Evolutionary conservation across 75 land plant species (phyloP).

Genomic region (Cupressus sempervirens): DNA sequence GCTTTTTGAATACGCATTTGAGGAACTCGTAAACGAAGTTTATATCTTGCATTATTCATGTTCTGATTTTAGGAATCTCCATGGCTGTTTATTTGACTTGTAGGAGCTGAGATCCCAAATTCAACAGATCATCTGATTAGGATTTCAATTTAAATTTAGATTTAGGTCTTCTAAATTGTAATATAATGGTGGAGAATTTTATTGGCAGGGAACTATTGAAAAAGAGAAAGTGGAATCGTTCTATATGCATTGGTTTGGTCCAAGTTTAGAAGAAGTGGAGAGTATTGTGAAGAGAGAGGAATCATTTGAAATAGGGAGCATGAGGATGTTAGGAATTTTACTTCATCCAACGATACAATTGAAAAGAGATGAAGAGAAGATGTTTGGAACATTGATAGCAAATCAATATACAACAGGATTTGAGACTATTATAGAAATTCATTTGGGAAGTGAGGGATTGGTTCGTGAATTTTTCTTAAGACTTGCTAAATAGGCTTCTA

Average conservation of each 20-base stretch:
- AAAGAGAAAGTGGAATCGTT: constrained; percentile 51
- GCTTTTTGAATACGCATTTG: too few relatives aligned
- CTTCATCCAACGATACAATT: neutral
- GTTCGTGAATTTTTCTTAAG: too few relatives aligned
- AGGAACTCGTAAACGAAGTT: neutral
- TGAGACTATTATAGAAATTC: neutral
- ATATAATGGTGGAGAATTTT: too few relatives aligned
- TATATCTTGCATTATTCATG: neutral
- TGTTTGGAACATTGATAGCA: neutral
- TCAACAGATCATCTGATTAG: neutral
- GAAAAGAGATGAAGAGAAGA: neutral
- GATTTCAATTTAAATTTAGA: too few relatives aligned
- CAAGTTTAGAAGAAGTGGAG: constrained; percentile 38
- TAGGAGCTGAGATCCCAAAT: neutral
- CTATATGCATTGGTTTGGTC: constrained; percentile 47
- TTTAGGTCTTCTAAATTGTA: too few relatives aligned
- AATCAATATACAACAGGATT: neutral
- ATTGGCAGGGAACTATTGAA: constrained; percentile 16
- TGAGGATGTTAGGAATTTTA: neutral
- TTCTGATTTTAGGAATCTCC: neutral
- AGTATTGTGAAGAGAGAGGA: constrained; percentile 37
- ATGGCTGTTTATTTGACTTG: neutral
- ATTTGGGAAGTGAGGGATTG: too few relatives aligned
- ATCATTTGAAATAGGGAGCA: constrained; percentile 24
- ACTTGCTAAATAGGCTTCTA: too few relatives aligned